These are phyloP conservation scores for Coniferiporia sulphurascens DNA, from an alignment of 1,284 basidiomycete species.

Conservation along the genomic window DNA sequence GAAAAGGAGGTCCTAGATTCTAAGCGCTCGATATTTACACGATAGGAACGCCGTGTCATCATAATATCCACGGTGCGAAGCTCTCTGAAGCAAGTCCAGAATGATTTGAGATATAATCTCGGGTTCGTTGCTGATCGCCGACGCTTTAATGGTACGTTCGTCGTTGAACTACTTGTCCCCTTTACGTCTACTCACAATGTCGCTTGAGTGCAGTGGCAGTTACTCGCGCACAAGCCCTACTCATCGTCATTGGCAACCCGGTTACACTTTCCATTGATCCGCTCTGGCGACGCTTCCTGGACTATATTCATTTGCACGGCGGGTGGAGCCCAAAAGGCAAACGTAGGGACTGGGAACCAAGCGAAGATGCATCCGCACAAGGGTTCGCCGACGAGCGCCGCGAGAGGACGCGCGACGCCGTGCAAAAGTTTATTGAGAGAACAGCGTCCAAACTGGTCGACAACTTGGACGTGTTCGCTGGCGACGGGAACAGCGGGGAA, in stretches of 20 bases:
- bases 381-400: background rate
- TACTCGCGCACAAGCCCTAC: constrained; percentile 51
- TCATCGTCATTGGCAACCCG: constrained; percentile 53
- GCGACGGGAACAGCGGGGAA: background rate
- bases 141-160: constrained; percentile 54
- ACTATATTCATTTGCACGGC: constrained; percentile 41
- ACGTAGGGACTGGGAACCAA: constrained; percentile 42
- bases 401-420: background rate
- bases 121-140: constrained; percentile 61
- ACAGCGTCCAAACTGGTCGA: background rate
- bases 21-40: background rate
- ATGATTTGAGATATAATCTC: constrained; percentile 52
- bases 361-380: constrained; percentile 22
- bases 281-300: constrained; percentile 50
- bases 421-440: background rate
- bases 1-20: background rate
- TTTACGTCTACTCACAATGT: background rate
- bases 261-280: constrained; percentile 52
- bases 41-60: constrained; percentile 57
- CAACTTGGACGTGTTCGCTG: background rate
- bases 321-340: constrained; percentile 44
- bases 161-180: background rate
- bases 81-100: constrained; percentile 48
- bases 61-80: constrained; percentile 65
- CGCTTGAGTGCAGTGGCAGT: constrained; percentile 40